These are phyloP conservation scores for Ganoderma resinaceum DNA, from an alignment of 1,284 basidiomycete species.

Conservation along the genomic window DNA sequence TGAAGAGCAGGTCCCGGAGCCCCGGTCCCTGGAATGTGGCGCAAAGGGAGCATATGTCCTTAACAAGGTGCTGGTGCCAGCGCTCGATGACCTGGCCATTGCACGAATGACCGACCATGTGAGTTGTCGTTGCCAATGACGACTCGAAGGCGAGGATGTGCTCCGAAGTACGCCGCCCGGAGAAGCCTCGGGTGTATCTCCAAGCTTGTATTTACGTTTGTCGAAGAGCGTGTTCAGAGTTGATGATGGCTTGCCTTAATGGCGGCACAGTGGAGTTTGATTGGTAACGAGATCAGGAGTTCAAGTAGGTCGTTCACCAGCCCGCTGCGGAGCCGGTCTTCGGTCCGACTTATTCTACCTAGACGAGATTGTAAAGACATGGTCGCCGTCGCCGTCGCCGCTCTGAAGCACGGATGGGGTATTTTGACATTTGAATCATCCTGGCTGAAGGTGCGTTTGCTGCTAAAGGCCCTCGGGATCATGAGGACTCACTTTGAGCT, in stretches of 20 bases:
- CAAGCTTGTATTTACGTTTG: neutral
- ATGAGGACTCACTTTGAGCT: neutral
- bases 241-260: neutral
- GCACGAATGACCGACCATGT: neutral
- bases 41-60: neutral
- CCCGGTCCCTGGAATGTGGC: neutral
- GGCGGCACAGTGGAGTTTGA: neutral
- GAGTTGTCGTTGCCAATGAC: neutral
- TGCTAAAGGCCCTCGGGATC: no score
- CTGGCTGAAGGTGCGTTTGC: neutral
- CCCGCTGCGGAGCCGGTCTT: neutral
- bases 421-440: neutral
- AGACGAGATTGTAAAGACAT: no score
- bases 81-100: neutral
- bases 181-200: neutral
- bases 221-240: neutral
- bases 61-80: neutral
- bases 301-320: neutral
- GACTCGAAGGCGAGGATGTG: neutral
- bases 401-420: no score
- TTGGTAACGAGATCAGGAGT: neutral
- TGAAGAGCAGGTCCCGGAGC: neutral
- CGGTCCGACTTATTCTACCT: neutral
- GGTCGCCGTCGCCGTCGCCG: no score
- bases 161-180: neutral